Conservation (phyloP, 495 filamentous ascomycete genomes). For the Penicillium psychrofluorescens region DNA sequence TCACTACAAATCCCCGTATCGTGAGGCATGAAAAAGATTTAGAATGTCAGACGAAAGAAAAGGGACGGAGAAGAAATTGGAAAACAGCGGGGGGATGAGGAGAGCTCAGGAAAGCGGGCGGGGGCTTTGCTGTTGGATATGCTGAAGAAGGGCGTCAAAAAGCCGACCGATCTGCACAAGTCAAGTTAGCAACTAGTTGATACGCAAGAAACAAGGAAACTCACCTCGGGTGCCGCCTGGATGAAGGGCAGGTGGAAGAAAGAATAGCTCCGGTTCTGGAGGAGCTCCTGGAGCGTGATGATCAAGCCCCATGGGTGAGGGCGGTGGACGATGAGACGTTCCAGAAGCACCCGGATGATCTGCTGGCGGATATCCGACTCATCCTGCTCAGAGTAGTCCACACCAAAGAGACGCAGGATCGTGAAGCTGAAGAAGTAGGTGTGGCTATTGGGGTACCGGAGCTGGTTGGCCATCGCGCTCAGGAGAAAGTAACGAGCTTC, state of each 20-base stretch:
- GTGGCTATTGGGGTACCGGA: slow-evolving; percentile 81
- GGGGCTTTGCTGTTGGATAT: slow-evolving; percentile 45
- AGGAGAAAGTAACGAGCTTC: slow-evolving; percentile 82
- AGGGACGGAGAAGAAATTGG: slow-evolving; percentile 6
- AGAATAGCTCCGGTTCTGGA: slow-evolving; percentile 80
- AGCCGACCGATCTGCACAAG: slow-evolving; percentile 37
- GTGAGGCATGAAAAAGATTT: slow-evolving; percentile 8
- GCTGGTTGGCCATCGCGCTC: slow-evolving; percentile 79
- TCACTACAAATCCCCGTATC: too few species aligned
- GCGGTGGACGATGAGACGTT: slow-evolving; percentile 80
- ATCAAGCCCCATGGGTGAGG: slow-evolving; percentile 96
- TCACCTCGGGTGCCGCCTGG: slow-evolving; percentile 78
- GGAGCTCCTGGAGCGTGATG: slow-evolving; percentile 79
- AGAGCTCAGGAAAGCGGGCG: slow-evolving; percentile 29
- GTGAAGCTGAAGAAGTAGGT: slow-evolving; percentile 92
- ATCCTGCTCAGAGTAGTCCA: slow-evolving; percentile 67
- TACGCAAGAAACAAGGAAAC: slow-evolving; percentile 2
- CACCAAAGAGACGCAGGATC: slow-evolving; percentile 79
- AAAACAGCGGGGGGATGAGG: slow-evolving; percentile 6
- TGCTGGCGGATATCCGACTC: slow-evolving; percentile 80
- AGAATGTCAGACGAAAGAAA: slow-evolving; percentile 7
- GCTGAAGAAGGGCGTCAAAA: slow-evolving; percentile 42
- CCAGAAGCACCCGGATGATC: slow-evolving; percentile 78
- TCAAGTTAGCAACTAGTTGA: slow-evolving; percentile 5
- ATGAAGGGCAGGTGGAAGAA: slow-evolving; percentile 94